Base-by-base conservation (phyloP, 441 rosid genomes). In the Capsella rubella region DNA sequence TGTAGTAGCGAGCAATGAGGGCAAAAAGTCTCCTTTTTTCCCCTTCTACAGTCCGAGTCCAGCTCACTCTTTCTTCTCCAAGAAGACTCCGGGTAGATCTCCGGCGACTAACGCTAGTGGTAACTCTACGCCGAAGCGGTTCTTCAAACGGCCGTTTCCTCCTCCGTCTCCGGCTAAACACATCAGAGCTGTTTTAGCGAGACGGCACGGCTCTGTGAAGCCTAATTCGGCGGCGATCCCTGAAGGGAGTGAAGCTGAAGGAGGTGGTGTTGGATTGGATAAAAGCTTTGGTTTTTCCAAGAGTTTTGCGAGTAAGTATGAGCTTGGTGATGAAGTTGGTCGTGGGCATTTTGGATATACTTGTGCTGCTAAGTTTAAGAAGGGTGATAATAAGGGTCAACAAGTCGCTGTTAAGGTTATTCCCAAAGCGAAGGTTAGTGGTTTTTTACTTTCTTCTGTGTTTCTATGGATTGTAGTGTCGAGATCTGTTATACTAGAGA, bases 101-200 rank as follows among this genome's bases (percentile, higher is more conserved):
- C 93, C 98, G 78, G 89, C 91, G 75, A 86, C 89, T 60, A 78
- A 64, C 51, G 74, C 72, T 21, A 87, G 88, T 60, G 86, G 71
- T 11, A 87, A 86, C 72, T 87, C 97, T 6, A 93, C 97, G 10
- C 98, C 98, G 8, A 90, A 76, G 35, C 71, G 96, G 75, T 85
- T 93, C 67, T 93, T 91, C 72, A 87, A 73, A 69, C 73, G 91
- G 63, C 94, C 96, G 9, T 93, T 93, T 63, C 97, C 96, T 2
- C 97, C 98, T 35, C 97, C 96, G 6, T 91, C 97, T 0, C 98
- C 97, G 43, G 97, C 97, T 2, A 94, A 91, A 84, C 97, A 94
- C 73, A 87, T 91, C 52, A 82, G 87, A 43, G 87, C 97, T 1
- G 87, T 86, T 54, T 77, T 94, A 37, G 98, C 95, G 0, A 83